Percentiles rank a stretch among this genome's conserved stretches.
Evolutionary conservation across 164 flowering plant species (phyloP).

Genomic region (Vitis rotundifolia): DNA sequence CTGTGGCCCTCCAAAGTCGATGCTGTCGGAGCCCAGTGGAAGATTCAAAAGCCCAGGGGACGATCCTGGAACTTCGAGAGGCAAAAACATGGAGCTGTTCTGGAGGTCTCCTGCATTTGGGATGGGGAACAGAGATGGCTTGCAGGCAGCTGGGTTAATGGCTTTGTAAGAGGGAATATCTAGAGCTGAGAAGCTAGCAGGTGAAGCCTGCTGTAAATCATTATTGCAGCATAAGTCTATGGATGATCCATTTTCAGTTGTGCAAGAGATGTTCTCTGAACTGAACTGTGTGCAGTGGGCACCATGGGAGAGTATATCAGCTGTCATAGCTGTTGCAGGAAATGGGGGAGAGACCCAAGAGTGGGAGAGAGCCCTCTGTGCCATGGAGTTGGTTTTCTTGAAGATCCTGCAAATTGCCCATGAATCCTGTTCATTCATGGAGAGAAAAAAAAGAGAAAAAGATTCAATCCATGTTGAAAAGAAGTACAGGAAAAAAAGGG

Average conservation of each 20-base stretch:
- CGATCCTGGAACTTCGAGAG: conserved; percentile 38
- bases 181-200: conserved; percentile 30
- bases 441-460: not conserved
- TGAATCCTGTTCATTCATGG: conserved; percentile 37
- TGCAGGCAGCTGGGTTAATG: conserved; percentile 26
- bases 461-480: no score
- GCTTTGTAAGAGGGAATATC: conserved; percentile 42
- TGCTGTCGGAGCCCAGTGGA: conserved; percentile 21
- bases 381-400: conserved; percentile 54
- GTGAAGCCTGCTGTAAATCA: conserved; percentile 32
- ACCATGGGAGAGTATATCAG: conserved; percentile 31
- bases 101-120: conserved; percentile 37
- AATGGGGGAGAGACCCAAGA: conserved; percentile 47
- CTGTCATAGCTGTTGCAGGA: conserved; percentile 25
- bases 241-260: conserved; percentile 40
- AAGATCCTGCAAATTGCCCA: conserved; percentile 77
- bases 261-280: conserved; percentile 56
- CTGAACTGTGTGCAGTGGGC: conserved; percentile 34
- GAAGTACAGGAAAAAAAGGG: no score
- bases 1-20: conserved; percentile 38
- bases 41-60: no score
- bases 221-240: conserved; percentile 33
- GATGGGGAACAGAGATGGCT: conserved; percentile 26
- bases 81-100: conserved; percentile 37
- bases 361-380: conserved; percentile 52